phyloP scores from a whole-genome alignment of 2,329 filamentous ascomycete species.

The Cylindrodendrum hubeiense region DNA sequence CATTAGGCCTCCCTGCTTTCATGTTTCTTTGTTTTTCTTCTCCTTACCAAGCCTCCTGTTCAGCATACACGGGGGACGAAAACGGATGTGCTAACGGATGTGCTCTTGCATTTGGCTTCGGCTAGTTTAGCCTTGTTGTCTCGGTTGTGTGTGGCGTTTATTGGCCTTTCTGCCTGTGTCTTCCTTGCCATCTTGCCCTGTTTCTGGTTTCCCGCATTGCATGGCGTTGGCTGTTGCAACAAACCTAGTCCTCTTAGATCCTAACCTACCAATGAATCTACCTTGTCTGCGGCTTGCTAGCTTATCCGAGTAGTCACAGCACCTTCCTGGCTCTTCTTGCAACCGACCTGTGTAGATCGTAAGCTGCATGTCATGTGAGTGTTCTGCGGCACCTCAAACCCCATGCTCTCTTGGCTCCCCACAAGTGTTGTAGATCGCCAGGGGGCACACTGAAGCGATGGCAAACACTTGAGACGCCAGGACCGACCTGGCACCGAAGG shows the following conservation, averaged over 20 bases:
- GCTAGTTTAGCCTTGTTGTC: background rate
- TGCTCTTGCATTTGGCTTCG: background rate
- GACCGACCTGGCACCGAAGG: background rate
- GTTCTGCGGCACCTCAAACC: background rate
- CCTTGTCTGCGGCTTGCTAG: background rate
- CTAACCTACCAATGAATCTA: background rate
- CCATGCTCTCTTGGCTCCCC: background rate
- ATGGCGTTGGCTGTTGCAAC: constrained; percentile 29
- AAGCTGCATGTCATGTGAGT: background rate
- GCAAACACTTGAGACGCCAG: background rate
- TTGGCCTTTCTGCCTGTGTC: background rate
- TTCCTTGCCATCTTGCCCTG: background rate
- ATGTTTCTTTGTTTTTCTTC: constrained; percentile 7
- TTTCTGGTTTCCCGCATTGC: constrained; percentile 27
- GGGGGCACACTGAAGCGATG: background rate
- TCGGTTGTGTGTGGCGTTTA: background rate
- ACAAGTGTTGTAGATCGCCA: background rate
- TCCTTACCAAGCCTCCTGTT: background rate
- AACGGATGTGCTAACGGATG: background rate
- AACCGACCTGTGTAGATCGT: background rate
- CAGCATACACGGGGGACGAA: background rate
- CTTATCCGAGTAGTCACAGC: background rate
- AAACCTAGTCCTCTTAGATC: constrained; percentile 3
- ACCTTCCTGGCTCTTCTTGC: background rate
- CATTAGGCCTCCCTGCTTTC: constrained; percentile 4